phyloP scores from a whole-genome alignment of 2,329 filamentous ascomycete genomes.

The Oidium heveae region DNA sequence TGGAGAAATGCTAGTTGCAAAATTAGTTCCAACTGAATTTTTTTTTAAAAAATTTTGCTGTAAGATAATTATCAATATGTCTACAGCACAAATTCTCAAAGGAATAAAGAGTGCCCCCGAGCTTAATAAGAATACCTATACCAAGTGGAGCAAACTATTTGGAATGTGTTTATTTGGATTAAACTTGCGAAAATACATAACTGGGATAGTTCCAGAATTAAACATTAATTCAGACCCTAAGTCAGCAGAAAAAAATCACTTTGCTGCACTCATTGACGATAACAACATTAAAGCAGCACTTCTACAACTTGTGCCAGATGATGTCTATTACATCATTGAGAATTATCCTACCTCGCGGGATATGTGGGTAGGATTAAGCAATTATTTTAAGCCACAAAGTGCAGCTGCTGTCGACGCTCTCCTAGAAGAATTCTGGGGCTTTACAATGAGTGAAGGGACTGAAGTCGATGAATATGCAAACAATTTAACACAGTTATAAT shows the following conservation, averaged over 20 bases:
- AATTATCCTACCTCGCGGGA: background rate
- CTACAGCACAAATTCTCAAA: background rate
- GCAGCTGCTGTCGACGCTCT: background rate
- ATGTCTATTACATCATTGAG: background rate
- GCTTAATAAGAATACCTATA: background rate
- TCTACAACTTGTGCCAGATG: background rate
- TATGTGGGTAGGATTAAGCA: background rate
- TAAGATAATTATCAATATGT: background rate
- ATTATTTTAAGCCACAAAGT: background rate
- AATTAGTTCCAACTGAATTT: too few species aligned
- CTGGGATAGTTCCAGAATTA: background rate
- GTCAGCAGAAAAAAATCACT: background rate
- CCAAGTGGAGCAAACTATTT: background rate
- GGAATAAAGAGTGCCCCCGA: background rate
- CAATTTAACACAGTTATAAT: background rate
- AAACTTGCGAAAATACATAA: background rate
- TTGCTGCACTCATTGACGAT: background rate
- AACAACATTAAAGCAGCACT: background rate
- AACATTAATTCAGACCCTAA: background rate
- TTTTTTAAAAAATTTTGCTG: background rate
- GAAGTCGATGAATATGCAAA: background rate
- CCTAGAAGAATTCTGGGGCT: background rate
- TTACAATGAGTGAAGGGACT: background rate
- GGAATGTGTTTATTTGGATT: background rate
- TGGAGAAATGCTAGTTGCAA: too few species aligned